Conservation (phyloP, 768 basidiomycete genomes). For the Lactifluus volemus region DNA sequence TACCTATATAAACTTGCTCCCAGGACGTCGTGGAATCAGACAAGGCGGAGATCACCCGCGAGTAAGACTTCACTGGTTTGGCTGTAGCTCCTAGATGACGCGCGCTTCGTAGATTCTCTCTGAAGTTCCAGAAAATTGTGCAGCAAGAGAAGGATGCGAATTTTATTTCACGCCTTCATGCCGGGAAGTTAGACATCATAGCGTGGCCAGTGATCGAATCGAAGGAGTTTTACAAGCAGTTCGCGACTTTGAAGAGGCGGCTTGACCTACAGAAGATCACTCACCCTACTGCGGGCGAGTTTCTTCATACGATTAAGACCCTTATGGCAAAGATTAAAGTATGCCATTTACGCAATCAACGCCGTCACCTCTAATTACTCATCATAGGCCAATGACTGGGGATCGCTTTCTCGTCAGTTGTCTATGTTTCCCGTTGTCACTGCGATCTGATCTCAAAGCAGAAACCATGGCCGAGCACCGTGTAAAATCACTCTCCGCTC, state of each 20-base stretch:
- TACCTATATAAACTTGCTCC: conserved; percentile 23
- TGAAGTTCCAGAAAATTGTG: no score
- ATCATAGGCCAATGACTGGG: conserved; percentile 53
- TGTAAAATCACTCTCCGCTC: conserved; percentile 28
- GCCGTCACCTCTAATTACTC: not conserved
- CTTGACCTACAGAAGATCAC: no score
- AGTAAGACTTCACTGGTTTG: conserved; percentile 31
- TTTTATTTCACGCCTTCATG: no score
- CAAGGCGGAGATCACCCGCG: conserved; percentile 45
- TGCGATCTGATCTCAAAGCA: conserved; percentile 16
- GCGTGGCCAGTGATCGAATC: no score
- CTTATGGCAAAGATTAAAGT: no score
- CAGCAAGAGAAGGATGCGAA: no score
- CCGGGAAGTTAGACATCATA: no score
- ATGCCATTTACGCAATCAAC: conserved; percentile 19
- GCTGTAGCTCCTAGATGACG: no score
- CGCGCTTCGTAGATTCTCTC: not conserved
- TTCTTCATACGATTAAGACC: no score
- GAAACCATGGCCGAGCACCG: conserved; percentile 45
- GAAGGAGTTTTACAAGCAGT: no score
- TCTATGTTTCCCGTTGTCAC: not conserved
- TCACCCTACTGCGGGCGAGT: no score
- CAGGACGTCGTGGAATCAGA: conserved; percentile 59
- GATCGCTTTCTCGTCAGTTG: conserved; percentile 48
- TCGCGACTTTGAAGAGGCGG: no score